Percentiles rank a stretch among this genome's conserved stretches.
phyloP scores from a whole-genome alignment of 1,139 yeast species.

The Geotrichum citri-aurantii region DNA sequence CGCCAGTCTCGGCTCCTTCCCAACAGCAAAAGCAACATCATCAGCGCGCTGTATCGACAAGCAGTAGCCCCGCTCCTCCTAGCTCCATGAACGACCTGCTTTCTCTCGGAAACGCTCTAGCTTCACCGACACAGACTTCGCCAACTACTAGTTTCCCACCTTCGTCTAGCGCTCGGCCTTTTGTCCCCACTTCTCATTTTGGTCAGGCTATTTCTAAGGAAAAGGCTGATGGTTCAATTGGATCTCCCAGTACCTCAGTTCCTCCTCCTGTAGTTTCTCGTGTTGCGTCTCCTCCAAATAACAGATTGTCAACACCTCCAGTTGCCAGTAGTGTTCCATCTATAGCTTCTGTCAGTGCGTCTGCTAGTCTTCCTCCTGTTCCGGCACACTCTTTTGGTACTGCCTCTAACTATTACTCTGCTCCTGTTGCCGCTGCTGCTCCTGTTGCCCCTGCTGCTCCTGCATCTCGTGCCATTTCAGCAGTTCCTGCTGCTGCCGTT shows the following conservation, averaged over 20 bases:
- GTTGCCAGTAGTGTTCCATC: background rate
- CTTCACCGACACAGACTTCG: conserved; percentile 25
- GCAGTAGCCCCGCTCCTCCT: conserved; percentile 30
- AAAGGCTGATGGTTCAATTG: background rate
- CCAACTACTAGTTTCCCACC: conserved; percentile 20
- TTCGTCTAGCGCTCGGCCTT: conserved; percentile 38
- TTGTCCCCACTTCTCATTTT: conserved; percentile 60
- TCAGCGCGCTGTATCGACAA: conserved; percentile 16
- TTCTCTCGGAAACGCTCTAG: conserved; percentile 37
- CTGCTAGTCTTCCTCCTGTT: background rate
- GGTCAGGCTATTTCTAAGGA: conserved; percentile 53
- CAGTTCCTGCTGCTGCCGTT: conserved; percentile 18
- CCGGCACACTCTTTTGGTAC: background rate
- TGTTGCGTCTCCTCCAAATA: background rate
- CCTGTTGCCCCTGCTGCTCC: conserved; percentile 9
- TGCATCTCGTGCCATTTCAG: conserved; percentile 12
- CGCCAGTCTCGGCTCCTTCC: background rate
- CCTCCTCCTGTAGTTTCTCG: background rate
- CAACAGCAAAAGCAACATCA: conserved; percentile 19
- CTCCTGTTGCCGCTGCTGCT: background rate
- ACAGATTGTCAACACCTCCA: conserved; percentile 17
- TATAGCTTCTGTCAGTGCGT: background rate
- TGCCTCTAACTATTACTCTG: background rate
- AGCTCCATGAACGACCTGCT: conserved; percentile 32
- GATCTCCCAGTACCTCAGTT: background rate